Evolutionary conservation across 2,329 filamentous ascomycete genomes (phyloP).

Genomic region (Colletotrichum shisoi): DNA sequence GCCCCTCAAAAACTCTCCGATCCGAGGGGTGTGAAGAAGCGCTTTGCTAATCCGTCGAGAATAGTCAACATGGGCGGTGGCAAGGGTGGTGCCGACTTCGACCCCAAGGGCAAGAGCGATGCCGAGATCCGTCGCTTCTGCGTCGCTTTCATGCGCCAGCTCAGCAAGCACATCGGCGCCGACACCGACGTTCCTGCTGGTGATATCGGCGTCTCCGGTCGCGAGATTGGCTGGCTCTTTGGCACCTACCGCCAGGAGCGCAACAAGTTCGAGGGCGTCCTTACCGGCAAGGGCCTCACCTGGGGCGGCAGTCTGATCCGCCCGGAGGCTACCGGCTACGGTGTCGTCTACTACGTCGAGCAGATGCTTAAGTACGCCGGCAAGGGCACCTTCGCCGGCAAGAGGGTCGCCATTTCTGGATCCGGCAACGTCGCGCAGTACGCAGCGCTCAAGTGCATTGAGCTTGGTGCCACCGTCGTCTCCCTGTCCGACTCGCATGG

Average conservation of each 20-base stretch:
- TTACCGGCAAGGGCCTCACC: conserved; percentile 91
- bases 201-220: conserved; percentile 91
- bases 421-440: conserved; percentile 99
- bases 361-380: conserved; percentile 95
- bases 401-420: conserved; percentile 93
- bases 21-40: too few species aligned
- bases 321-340: conserved; percentile 95
- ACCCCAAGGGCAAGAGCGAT: conserved; percentile 98
- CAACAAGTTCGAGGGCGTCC: conserved; percentile 93
- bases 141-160: conserved; percentile 92
- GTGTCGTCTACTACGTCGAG: conserved; percentile 93
- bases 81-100: conserved; percentile 97
- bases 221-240: conserved; percentile 95
- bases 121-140: conserved; percentile 98
- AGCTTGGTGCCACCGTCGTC: conserved; percentile 91
- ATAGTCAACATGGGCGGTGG: conserved; percentile 91
- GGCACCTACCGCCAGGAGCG: conserved; percentile 88
- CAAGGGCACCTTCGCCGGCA: conserved; percentile 84
- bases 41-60: conserved; percentile 37
- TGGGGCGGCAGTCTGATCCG: conserved; percentile 96
- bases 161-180: conserved; percentile 93
- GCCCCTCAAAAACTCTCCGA: not conserved
- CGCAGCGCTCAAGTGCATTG: conserved; percentile 93
- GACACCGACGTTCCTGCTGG: conserved; percentile 96
- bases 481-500: conserved; percentile 95